These are phyloP conservation scores for Penicillium bialowiezense DNA, from an alignment of 495 filamentous ascomycete genomes.

Conservation along the genomic window DNA sequence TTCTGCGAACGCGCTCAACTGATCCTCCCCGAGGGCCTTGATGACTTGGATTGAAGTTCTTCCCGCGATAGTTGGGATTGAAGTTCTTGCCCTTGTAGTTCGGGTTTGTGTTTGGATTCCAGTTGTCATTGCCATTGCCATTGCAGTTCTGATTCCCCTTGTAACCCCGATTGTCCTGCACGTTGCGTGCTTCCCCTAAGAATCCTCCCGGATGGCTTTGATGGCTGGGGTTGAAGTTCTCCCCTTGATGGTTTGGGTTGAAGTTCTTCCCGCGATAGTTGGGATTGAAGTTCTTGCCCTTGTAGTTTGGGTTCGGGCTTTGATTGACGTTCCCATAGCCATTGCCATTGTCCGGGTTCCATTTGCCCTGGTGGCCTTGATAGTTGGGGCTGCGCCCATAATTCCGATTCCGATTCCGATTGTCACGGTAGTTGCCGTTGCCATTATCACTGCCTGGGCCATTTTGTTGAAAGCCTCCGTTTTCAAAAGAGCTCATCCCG, in stretches of 20 bases:
- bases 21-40: neutral
- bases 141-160: no score
- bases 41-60: conserved; percentile 5
- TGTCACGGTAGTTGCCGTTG: no score
- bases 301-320: neutral
- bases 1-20: neutral
- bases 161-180: no score
- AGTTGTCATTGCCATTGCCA: neutral
- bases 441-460: neutral
- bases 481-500: neutral
- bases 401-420: neutral
- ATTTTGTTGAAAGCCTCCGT: neutral
- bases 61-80: neutral
- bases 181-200: no score
- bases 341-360: neutral
- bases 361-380: neutral
- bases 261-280: conserved; percentile 1
- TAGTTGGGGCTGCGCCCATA: no score
- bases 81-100: neutral
- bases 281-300: neutral
- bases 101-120: neutral
- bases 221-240: neutral
- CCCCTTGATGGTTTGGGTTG: conserved; percentile 1
- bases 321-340: neutral
- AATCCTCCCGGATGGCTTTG: neutral